A percentile compares a stretch with the other conserved stretches of the same genome.
Conservation (phyloP, 257 asterid species). For the Penstemon eatonii region DNA sequence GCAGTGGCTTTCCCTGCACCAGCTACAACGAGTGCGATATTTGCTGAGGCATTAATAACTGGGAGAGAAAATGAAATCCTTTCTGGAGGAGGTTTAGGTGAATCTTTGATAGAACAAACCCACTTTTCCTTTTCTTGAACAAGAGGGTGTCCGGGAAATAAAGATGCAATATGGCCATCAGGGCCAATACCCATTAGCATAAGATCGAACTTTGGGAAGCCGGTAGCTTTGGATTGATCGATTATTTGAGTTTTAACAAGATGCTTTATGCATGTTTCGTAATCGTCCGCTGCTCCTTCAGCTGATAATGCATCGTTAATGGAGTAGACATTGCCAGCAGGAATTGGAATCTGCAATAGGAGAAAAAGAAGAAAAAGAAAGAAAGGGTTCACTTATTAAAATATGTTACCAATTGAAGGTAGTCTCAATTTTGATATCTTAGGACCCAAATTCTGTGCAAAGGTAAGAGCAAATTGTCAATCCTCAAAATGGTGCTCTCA, state of each 20-base stretch:
- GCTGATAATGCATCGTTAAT: slow-evolving; percentile 84
- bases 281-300: slow-evolving; percentile 93
- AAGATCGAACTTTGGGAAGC: slow-evolving; percentile 87
- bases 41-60: slow-evolving; percentile 74
- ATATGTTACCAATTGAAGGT: no score
- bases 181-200: slow-evolving; percentile 98
- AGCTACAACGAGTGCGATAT: slow-evolving; percentile 72
- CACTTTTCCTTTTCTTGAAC: slow-evolving; percentile 70
- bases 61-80: slow-evolving; percentile 93
- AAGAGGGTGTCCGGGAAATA: slow-evolving; percentile 85
- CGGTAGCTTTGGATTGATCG: slow-evolving; percentile 45
- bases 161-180: slow-evolving; percentile 90
- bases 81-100: slow-evolving; percentile 93
- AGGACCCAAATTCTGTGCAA: background rate
- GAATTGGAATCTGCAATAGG: slow-evolving; percentile 70
- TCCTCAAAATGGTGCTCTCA: no score
- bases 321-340: slow-evolving; percentile 74
- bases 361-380: background rate
- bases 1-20: slow-evolving; percentile 77
- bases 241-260: slow-evolving; percentile 53
- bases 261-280: slow-evolving; percentile 76
- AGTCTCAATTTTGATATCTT: no score
- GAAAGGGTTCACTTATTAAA: no score
- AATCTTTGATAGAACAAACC: slow-evolving; percentile 80
- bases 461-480: no score